Conservation (phyloP, 2,329 filamentous ascomycete species). For the Exophiala mesophila region DNA sequence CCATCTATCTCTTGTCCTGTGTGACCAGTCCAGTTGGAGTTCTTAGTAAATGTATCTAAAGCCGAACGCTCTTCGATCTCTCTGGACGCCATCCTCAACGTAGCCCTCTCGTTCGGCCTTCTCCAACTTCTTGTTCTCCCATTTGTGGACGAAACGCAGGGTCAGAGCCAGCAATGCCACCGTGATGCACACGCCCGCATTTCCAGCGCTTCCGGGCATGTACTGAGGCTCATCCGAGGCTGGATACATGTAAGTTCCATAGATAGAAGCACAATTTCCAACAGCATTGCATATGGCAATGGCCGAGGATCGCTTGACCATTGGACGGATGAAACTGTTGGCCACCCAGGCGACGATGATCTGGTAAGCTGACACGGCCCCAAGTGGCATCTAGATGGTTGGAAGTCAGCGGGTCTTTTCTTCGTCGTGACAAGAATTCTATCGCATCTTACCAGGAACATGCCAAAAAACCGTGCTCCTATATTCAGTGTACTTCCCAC, state of each 20-base stretch:
- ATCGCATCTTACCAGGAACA: constrained; percentile 51
- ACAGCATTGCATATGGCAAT: constrained; percentile 72
- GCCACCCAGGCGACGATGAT: constrained; percentile 69
- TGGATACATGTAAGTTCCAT: constrained; percentile 1
- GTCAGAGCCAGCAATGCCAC: neutral
- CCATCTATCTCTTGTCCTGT: too few relatives aligned
- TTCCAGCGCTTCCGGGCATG: neutral
- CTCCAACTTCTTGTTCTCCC: constrained; percentile 4
- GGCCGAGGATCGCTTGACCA: constrained; percentile 66
- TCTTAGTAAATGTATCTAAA: constrained; percentile 4
- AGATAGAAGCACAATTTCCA: constrained; percentile 44
- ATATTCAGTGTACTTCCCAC: constrained; percentile 48
- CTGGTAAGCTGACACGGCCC: constrained; percentile 52
- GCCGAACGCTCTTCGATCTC: neutral
- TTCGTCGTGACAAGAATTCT: neutral
- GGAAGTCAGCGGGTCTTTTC: neutral
- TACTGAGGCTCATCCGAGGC: neutral
- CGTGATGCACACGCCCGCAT: neutral
- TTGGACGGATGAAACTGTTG: constrained; percentile 68
- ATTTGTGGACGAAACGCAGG: neutral
- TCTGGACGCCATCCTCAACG: neutral
- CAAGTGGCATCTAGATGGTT: constrained; percentile 1
- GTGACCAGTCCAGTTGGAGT: too few relatives aligned
- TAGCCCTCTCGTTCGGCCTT: neutral
- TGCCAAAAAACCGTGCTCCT: constrained; percentile 56